Percentiles rank a stretch among this genome's conserved stretches.
Conservation (phyloP, 441 rosid genomes). For the Croton setiger region DNA sequence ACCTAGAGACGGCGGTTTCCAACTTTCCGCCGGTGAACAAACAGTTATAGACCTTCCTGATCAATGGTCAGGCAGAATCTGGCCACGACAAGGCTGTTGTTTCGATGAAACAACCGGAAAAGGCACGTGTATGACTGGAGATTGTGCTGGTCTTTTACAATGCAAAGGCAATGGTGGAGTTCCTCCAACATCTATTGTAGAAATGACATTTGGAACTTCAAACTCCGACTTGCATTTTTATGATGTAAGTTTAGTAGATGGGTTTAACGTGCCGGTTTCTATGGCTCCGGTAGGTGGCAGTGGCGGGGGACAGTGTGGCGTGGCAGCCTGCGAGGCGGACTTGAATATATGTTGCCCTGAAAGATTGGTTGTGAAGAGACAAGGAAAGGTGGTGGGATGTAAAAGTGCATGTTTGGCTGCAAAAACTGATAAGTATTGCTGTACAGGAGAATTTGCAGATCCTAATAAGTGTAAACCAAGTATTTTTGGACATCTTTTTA, state of each 20-base stretch:
- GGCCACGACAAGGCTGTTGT: slow-evolving; percentile 66
- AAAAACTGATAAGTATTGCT: slow-evolving; percentile 50
- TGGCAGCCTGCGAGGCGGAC: slow-evolving; percentile 55
- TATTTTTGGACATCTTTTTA: slow-evolving; percentile 48
- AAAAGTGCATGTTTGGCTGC: slow-evolving; percentile 71
- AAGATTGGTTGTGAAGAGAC: slow-evolving; percentile 37
- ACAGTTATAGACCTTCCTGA: slow-evolving; percentile 37
- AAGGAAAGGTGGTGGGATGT: slow-evolving; percentile 56
- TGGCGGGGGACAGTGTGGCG: slow-evolving; percentile 52
- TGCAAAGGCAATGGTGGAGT: slow-evolving; percentile 53
- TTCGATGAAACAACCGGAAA: slow-evolving; percentile 35
- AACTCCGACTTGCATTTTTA: slow-evolving; percentile 51
- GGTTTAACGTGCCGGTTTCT: slow-evolving; percentile 58
- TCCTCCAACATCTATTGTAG: slow-evolving; percentile 58
- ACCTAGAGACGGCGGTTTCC: slow-evolving; percentile 50
- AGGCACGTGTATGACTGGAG: slow-evolving; percentile 57
- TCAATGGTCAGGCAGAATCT: slow-evolving; percentile 63
- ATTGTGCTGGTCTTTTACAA: slow-evolving; percentile 42
- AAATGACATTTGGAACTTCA: slow-evolving; percentile 59
- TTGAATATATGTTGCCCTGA: slow-evolving; percentile 53
- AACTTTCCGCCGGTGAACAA: slow-evolving; percentile 40
- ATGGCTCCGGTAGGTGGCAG: slow-evolving; percentile 52
- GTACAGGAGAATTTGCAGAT: slow-evolving; percentile 51
- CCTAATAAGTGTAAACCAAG: slow-evolving; percentile 50
- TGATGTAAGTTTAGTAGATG: slow-evolving; percentile 65